Evolutionary conservation across 306 rosid genomes (phyloP).

Genomic region (Macrotyloma uniflorum): DNA sequence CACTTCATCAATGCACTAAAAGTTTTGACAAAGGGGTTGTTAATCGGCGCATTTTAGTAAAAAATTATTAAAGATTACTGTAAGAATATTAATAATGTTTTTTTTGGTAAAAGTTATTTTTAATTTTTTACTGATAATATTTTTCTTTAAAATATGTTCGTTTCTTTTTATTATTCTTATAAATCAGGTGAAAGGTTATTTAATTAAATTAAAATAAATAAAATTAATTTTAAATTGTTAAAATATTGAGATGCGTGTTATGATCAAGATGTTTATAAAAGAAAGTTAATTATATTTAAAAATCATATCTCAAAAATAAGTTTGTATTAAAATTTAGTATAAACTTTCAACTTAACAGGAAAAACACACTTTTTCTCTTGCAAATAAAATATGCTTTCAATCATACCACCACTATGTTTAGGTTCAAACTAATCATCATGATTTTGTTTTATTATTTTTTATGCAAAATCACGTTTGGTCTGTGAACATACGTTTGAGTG

Average conservation of each 20-base stretch:
- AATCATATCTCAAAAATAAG: too few species aligned
- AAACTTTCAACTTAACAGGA: too few species aligned
- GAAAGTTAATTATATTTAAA: too few species aligned
- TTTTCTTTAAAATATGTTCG: background rate
- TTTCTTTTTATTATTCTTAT: background rate
- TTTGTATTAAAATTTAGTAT: too few species aligned
- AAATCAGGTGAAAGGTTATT: background rate
- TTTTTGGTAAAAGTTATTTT: background rate
- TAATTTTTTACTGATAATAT: background rate
- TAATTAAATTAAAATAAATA: background rate
- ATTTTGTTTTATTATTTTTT: too few species aligned
- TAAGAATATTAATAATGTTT: background rate
- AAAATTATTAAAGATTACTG: background rate
- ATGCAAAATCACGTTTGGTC: too few species aligned
- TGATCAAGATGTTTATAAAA: too few species aligned
- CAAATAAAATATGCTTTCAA: too few species aligned
- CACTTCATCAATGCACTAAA: background rate
- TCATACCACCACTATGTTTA: too few species aligned
- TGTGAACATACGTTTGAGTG: too few species aligned
- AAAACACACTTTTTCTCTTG: too few species aligned
- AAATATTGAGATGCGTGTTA: background rate
- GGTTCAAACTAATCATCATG: too few species aligned
- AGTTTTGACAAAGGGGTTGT: background rate
- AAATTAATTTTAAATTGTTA: background rate
- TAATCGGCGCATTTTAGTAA: background rate